Conservation (phyloP, 169 alveolate species). For the Eimeria maxima region DNA sequence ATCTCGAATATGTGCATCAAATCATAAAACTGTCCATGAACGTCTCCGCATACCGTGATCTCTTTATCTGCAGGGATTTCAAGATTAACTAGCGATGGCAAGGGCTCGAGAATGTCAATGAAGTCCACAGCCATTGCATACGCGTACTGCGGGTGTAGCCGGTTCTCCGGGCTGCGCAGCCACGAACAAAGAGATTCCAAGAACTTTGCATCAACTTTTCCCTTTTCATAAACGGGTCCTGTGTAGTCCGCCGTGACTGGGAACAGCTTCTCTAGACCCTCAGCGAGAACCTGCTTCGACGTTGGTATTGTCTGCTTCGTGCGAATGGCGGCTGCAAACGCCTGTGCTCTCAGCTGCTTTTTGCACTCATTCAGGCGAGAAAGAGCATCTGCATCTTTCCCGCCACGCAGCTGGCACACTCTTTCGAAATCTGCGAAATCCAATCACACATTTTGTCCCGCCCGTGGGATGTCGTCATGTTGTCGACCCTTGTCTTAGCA, state of each 20-base stretch:
- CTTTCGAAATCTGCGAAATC: conserved; percentile 62
- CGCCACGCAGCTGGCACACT: conserved; percentile 70
- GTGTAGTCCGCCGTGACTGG: conserved; percentile 67
- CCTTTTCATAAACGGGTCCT: conserved; percentile 75
- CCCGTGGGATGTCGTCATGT: background rate
- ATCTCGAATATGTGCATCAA: conserved; percentile 97
- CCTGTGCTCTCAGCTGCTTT: conserved; percentile 89
- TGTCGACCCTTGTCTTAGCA: too few species aligned
- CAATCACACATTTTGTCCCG: background rate
- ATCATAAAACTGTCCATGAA: conserved; percentile 99
- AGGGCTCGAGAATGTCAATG: conserved; percentile 92
- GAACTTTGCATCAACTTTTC: conserved; percentile 39
- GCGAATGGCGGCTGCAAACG: conserved; percentile 92
- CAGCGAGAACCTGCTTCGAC: conserved; percentile 68
- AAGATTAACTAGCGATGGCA: conserved; percentile 94
- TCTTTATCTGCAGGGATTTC: conserved; percentile 94
- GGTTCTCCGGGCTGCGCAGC: conserved; percentile 95
- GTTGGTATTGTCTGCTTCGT: conserved; percentile 84
- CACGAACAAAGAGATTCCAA: conserved; percentile 86
- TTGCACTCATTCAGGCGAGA: conserved; percentile 89
- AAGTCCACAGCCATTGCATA: conserved; percentile 93
- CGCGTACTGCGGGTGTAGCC: conserved; percentile 96
- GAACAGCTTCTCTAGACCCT: conserved; percentile 75
- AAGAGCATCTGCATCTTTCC: conserved; percentile 90
- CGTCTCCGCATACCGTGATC: conserved; percentile 99